Base-by-base conservation (phyloP, 2,329 filamentous ascomycete species). In the Alternaria longipes region DNA sequence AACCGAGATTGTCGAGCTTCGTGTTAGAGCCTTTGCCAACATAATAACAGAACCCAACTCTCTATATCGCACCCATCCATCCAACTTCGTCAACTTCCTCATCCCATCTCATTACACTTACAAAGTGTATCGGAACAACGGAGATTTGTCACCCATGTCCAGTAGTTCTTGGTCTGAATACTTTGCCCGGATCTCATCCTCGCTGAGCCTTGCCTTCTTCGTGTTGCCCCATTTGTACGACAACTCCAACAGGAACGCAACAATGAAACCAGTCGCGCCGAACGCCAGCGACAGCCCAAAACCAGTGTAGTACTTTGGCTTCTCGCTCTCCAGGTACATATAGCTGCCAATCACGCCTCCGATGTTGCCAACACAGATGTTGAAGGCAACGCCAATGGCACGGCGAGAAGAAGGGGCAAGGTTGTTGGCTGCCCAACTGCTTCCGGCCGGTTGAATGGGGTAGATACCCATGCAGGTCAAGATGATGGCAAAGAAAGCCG, bases 401-500 rank as follows among this genome's bases (percentile, higher is more conserved):
- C 74, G 74, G 38, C 72, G 74, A 34, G 68, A 70, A 18, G 67
- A 57, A 16, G 71, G 73, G 11, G 75, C 71, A 3, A 72, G 56
- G 26, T 77, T 77, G 56, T 74, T 72, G n/a, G 65, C 64, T 12
- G 69, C 68, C 74, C 73, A 78, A 2, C 74, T 71, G 24, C 64
- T 71, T 50, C 69, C 69, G 4, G 65, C 70, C 4, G 74, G 72
- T n/a, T 71, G 71, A n/a, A 76, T 67, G 7, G 74, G 74, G 53
- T 77, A 78, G 52, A 77, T 73, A 28, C 81, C 79, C 9, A 80
- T 73, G 30, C 75, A 82, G 0, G 82, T 79, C 5, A 84, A 66
- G 40, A 79, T 81, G 30, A 84, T 78, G 1, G 78, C 81, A 50
- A 83, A 82, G 61, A 82, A 83, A 54, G 79, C 79, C 0, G 79